Percentiles rank a stretch among this genome's conserved stretches.
Conservation (phyloP, 1,284 basidiomycete genomes). For the Boletus chippewaensis region DNA sequence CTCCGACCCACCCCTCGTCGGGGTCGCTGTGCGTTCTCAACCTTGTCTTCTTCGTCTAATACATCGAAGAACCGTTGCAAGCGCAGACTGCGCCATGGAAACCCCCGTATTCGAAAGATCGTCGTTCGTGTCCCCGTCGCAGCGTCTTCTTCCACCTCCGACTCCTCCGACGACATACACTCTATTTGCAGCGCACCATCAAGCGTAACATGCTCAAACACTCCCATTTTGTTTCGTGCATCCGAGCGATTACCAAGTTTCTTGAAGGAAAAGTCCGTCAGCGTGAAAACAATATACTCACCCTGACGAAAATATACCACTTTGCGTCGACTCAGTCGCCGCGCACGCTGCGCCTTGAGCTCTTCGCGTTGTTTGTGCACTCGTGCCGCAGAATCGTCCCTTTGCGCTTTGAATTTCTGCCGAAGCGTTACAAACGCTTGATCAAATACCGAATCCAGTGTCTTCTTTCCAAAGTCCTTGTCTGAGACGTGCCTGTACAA, state of each 20-base stretch:
- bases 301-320: conserved; percentile 37
- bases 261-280: conserved; percentile 31
- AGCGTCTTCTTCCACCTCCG: conserved; percentile 44
- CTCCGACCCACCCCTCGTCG: conserved; percentile 51
- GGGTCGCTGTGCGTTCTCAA: conserved; percentile 41
- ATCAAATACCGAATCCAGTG: conserved; percentile 58
- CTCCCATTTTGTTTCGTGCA: conserved; percentile 44
- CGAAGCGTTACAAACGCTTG: conserved; percentile 62
- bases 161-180: conserved; percentile 76
- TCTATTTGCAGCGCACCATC: conserved; percentile 63
- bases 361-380: conserved; percentile 48
- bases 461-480: conserved; percentile 58
- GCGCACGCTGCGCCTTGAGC: conserved; percentile 50
- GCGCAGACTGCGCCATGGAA: conserved; percentile 57
- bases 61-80: conserved; percentile 50
- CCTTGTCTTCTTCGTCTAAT: conserved; percentile 51
- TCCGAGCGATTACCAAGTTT: conserved; percentile 60
- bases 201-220: conserved; percentile 54
- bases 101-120: conserved; percentile 47
- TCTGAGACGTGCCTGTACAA: conserved; percentile 57
- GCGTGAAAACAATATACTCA: background rate
- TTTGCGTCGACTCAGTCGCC: conserved; percentile 55
- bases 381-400: conserved; percentile 39
- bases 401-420: conserved; percentile 57
- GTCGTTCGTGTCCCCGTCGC: conserved; percentile 22